Base-by-base conservation (phyloP, 805 yeast species). In the Teunomyces cretensis region DNA sequence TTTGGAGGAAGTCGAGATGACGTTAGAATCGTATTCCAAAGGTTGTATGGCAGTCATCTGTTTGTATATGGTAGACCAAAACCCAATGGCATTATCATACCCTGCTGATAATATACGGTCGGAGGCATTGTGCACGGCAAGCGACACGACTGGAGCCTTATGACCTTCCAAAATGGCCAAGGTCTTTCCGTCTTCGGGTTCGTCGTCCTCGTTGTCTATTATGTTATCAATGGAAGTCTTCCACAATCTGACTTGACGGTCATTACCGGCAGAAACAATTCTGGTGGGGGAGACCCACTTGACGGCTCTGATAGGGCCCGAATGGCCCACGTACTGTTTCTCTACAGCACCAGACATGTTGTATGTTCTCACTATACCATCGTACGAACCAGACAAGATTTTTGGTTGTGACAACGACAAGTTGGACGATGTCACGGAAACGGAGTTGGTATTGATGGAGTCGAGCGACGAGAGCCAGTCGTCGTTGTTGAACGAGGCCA, bases 311-410 rank as follows among this genome's bases (percentile, higher is more conserved):
- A 94, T 83, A 9, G 97, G 84, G 26, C 88, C 96, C 13, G 86
- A 81, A 64, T 94, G 99, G 22, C 97, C 98, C 42, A 80, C 79
- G 54, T 86, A 79, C 62, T 88, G 96, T 50, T 85, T 81, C 54
- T 82, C 84, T 8, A 91, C 85, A 41, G 80, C 76, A 8, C 97
- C 98, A 12, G 88, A 78, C 65, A 80, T 68, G 60, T 88, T 84
- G 83, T 91, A 94, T 9, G 94, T 81, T 52, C 98, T 80, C 17
- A 92, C 96, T 26, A 92, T 79, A 55, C 98, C 98, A 64, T 94
- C 99, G 60, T 91, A 94, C 0, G 96, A 83, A 32, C 98, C 99
- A 11, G 94, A 82, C 37, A 90, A 73, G 43, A 92, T 86, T 57
- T 77, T 76, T 27, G 83, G 76, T 35, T 70, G 65, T 4, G 62